Percentiles rank a stretch among this genome's conserved stretches.
Evolutionary conservation across 257 asterid genomes (phyloP).

Genomic region (Solanum sitiens): DNA sequence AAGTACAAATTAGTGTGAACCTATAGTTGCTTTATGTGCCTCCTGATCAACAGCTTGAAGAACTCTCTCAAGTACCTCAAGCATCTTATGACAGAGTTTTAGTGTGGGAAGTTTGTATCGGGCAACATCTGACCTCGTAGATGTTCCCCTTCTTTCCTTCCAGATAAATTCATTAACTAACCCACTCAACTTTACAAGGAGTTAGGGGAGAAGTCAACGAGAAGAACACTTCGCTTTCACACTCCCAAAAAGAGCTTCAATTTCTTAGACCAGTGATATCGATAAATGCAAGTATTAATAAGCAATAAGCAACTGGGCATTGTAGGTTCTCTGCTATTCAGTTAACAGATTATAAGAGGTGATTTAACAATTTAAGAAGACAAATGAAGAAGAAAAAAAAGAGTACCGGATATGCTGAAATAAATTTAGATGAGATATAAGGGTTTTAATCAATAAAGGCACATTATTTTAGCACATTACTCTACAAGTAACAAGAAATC

Average conservation of each 20-base stretch:
- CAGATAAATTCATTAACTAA: slow-evolving; percentile 3
- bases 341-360: not conserved
- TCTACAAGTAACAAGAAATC: not conserved
- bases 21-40: not conserved
- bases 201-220: not conserved
- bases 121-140: slow-evolving; percentile 46
- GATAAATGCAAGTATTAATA: not conserved
- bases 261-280: not conserved
- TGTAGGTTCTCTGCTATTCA: not conserved
- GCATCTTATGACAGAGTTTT: slow-evolving; percentile 23
- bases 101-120: slow-evolving; percentile 72
- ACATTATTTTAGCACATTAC: not conserved
- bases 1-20: not conserved
- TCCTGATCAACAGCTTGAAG: slow-evolving; percentile 22
- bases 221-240: not conserved
- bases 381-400: not conserved
- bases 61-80: slow-evolving; percentile 31
- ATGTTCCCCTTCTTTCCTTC: slow-evolving; percentile 83
- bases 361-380: not conserved
- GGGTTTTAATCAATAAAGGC: not conserved
- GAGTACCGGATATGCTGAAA: not conserved
- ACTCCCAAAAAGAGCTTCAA: not conserved
- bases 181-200: not conserved
- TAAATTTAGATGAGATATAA: not conserved
- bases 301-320: not conserved